Base-by-base conservation (phyloP, 345 rosid genomes). In the Salix arbutifolia region DNA sequence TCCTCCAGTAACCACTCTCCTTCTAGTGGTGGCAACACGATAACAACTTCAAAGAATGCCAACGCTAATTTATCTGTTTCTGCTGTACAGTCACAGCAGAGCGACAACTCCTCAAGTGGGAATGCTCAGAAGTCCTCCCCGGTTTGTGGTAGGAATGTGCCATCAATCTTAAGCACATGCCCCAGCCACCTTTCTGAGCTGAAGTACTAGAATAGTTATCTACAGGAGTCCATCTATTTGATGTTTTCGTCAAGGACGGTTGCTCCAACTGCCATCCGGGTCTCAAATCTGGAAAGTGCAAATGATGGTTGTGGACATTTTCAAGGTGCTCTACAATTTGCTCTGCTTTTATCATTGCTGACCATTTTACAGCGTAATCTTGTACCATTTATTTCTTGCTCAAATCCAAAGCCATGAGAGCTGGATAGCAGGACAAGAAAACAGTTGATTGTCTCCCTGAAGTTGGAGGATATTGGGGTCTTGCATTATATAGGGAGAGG, bases 121-220 rank as follows among this genome's bases (percentile, higher is more conserved):
- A 75, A 84, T 52, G 67, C 80, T 31, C 85, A 83, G 77, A 87
- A 85, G 69, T 77, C 82, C 11, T 88, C 93, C 70, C 87, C 90
- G 6, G 90, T 86, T 66, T 88, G 93, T 77, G 87, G 91, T 67
- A 88, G 93, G 83, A 90, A 83, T 72, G 83, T 88, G 80, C 88
- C 87, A 61, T 78, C 90, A 12, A 83, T 87, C 76, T 74, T 85
- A 40, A 84, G 85, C 79, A 68, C 88, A 33, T 66, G 84, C 84
- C 74, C 87, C 2, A 82, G 85, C 72, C 90, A 90, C 68, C 72
- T 88, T 35, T 85, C 93, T 12, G 88, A 86, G 70, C 81, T 89
- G 4, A 88, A 85, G 82, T 86, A 89, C 71, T 85, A 78, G 70
- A 35, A 14, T 64, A n/a, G 17, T 7, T 64, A 18, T 71, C 26